Base-by-base conservation (phyloP, 2,329 filamentous ascomycete species). In the Aspergillus fumigatiaffinis region DNA sequence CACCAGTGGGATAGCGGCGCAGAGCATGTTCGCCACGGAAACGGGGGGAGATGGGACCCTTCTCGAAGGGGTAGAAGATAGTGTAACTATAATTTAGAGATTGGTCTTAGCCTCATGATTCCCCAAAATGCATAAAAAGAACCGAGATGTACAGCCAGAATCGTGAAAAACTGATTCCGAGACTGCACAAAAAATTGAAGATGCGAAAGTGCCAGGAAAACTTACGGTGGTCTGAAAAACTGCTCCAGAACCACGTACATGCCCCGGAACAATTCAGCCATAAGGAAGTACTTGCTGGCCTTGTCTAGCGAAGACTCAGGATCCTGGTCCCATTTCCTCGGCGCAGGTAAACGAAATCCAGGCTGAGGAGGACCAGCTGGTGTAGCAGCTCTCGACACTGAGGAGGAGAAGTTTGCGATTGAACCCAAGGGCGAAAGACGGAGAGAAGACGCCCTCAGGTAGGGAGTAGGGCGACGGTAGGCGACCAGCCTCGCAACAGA, bases 171-270 rank as follows among this genome's bases (percentile, higher is more conserved):
- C 4, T 6, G 21, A 12, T 4, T 25, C 9, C 1, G 14, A 25
- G 20, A 47, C 21, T 14, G 21, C 26, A 14, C 21, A 12, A 21
- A 21, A 12, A 3, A 12, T 12, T 23, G 9, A 1, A 23, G 12
- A 23, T 14, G 21, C 12, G 5, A 12, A 14, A 12, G 26, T 26
- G 14, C 21, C 10, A 60, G 20, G 57, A 52, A 56, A 50, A 92
- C 92, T 84, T 84, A 97, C 90, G 94, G 92, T 79, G 93, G 91
- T 77, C 94, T 84, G 83, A 99, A 97, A 85, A 89, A 99, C 82
- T 99, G 93, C 84, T 99, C 94, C 73, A 99, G 75, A 77, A 94
- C 86, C 66, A 99, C 87, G 73, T 97, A 99, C 94, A 99, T 97
- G 77, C 94, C 94, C 72, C 94, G 87, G 75, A 91, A 84, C 89